A percentile compares a stretch with the other conserved stretches of the same genome.
Conservation (phyloP, 805 yeast genomes). For the Candida montana region DNA sequence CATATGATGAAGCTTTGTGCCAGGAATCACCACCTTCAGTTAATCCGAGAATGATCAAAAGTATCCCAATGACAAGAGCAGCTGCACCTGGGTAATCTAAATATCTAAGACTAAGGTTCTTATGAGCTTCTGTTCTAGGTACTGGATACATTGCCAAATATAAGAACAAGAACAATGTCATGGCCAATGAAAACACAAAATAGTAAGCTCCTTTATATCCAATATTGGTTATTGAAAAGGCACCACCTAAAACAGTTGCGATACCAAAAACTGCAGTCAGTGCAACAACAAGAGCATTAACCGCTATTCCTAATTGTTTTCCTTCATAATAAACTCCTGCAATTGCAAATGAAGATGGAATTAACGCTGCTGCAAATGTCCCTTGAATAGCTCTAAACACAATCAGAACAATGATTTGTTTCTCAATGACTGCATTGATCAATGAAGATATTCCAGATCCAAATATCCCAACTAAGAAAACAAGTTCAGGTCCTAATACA, state of each 20-base stretch:
- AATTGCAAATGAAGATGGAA: slow-evolving; percentile 34
- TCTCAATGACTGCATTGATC: slow-evolving; percentile 32
- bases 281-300: slow-evolving; percentile 24
- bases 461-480: neutral
- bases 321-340: slow-evolving; percentile 28
- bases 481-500: slow-evolving; percentile 32
- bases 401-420: slow-evolving; percentile 31
- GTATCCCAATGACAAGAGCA: slow-evolving; percentile 29
- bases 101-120: slow-evolving; percentile 19
- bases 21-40: slow-evolving; percentile 42
- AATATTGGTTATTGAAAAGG: slow-evolving; percentile 30
- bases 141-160: slow-evolving; percentile 28
- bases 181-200: slow-evolving; percentile 31
- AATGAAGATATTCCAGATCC: slow-evolving; percentile 22
- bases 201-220: slow-evolving; percentile 38
- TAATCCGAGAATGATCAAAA: slow-evolving; percentile 38
- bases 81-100: slow-evolving; percentile 34
- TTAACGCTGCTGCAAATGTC: slow-evolving; percentile 34
- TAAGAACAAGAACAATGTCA: slow-evolving; percentile 18
- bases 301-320: slow-evolving; percentile 23
- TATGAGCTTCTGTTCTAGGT: slow-evolving; percentile 22
- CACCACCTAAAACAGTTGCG: slow-evolving; percentile 41
- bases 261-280: slow-evolving; percentile 31
- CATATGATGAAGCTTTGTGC: slow-evolving; percentile 36
- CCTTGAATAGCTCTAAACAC: slow-evolving; percentile 43